phyloP scores from a whole-genome alignment of 371 early-diverging fungal species.

The Mortierella sp. region DNA sequence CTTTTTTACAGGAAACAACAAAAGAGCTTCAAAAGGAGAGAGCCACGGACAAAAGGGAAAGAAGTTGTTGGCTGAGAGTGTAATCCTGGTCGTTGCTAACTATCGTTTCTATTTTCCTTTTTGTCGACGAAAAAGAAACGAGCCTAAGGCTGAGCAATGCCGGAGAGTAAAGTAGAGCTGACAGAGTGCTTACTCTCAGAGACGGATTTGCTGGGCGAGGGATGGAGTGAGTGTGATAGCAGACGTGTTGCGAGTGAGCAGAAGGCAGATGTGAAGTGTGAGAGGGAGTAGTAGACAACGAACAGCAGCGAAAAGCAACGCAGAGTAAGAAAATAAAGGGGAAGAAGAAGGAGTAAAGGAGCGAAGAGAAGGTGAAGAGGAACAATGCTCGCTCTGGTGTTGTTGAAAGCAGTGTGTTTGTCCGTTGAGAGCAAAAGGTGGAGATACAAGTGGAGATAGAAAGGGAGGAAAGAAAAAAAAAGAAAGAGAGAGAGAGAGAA shows the following conservation, averaged over 20 bases:
- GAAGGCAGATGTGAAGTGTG: not conserved
- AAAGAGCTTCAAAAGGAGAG: not conserved
- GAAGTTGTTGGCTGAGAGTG: too few species aligned
- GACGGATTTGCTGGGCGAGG: too few species aligned
- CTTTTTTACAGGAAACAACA: too few species aligned
- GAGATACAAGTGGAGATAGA: too few species aligned
- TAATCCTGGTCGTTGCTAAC: too few species aligned
- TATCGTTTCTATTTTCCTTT: too few species aligned
- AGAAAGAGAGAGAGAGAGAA: not conserved
- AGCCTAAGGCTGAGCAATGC: too few species aligned
- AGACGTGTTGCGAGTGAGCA: not conserved
- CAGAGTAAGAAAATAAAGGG: not conserved
- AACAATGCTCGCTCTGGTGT: slow-evolving; percentile 1
- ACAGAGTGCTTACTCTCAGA: too few species aligned
- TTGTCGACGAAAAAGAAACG: not conserved
- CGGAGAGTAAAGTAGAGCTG: too few species aligned
- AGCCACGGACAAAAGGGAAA: not conserved
- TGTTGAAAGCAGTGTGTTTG: not conserved
- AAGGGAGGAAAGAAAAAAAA: not conserved
- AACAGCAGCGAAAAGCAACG: not conserved
- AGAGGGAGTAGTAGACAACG: not conserved
- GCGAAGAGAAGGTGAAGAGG: not conserved
- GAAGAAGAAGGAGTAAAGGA: not conserved
- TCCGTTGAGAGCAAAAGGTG: too few species aligned
- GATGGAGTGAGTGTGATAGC: too few species aligned